A percentile compares a stretch with the other conserved stretches of the same genome.
Conservation (phyloP, 345 rosid genomes). For the Acer campestre region DNA sequence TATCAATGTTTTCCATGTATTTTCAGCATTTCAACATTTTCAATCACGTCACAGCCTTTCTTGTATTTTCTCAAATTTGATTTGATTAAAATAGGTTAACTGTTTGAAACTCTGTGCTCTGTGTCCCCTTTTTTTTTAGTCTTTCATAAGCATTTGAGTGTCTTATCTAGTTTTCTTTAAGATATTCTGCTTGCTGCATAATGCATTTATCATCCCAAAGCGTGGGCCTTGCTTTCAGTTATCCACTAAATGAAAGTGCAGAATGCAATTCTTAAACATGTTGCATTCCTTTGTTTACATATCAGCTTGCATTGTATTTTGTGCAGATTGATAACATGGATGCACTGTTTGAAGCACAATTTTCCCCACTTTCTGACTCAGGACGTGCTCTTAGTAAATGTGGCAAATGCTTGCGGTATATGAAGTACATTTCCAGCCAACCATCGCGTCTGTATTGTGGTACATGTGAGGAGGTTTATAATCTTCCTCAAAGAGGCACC, state of each 20-base stretch:
- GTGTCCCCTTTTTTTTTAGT: background rate
- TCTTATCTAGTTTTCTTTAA: background rate
- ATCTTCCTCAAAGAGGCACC: slow-evolving; percentile 91
- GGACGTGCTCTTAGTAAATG: slow-evolving; percentile 91
- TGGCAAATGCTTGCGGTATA: slow-evolving; percentile 94
- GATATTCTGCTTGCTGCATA: slow-evolving; percentile 4
- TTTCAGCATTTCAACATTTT: background rate
- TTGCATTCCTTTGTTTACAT: background rate
- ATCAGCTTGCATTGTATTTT: slow-evolving; percentile 8
- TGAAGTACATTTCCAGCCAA: slow-evolving; percentile 83
- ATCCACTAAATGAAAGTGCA: background rate
- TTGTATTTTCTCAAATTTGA: background rate
- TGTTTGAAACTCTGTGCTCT: background rate
- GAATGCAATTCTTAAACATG: background rate
- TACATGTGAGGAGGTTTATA: slow-evolving; percentile 92
- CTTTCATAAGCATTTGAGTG: background rate
- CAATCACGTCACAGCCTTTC: background rate
- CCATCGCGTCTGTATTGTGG: slow-evolving; percentile 89
- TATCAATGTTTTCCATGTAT: background rate
- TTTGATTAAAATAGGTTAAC: background rate
- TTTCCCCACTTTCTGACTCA: slow-evolving; percentile 83
- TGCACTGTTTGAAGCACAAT: slow-evolving; percentile 90
- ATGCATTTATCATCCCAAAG: background rate
- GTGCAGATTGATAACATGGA: slow-evolving; percentile 92
- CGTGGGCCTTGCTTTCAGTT: background rate